Percentiles rank a stretch among this genome's conserved stretches.
phyloP scores from a whole-genome alignment of 345 rosid genomes.

The Trapa incisa region DNA sequence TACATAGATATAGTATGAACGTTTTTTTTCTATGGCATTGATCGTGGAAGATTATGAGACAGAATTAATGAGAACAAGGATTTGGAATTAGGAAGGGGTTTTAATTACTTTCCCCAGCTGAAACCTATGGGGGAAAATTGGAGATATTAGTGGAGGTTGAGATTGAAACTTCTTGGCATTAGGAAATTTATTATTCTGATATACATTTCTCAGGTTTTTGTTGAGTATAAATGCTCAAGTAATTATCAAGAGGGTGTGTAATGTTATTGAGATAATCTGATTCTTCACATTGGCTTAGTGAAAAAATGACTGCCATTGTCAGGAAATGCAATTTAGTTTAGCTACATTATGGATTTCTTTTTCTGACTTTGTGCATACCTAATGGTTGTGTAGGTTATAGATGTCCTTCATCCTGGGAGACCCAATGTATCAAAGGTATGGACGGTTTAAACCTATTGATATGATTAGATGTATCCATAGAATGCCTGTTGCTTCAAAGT shows the following conservation, averaged over 20 bases:
- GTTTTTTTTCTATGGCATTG: neutral
- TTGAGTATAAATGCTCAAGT: neutral
- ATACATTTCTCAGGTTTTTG: neutral
- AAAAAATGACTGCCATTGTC: neutral
- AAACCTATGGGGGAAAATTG: neutral
- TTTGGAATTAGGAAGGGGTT: neutral
- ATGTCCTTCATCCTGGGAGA: conserved; percentile 93
- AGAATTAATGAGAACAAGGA: neutral
- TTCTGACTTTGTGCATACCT: neutral
- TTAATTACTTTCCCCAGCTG: neutral
- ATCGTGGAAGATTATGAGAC: no score
- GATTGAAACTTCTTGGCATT: neutral
- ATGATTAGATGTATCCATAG: neutral
- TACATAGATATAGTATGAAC: neutral
- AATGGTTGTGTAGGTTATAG: conserved; percentile 48
- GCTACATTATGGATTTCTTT: neutral
- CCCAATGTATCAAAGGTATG: conserved; percentile 90
- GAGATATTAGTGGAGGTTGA: neutral
- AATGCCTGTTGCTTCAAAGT: neutral
- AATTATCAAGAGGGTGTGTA: neutral
- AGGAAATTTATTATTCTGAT: neutral
- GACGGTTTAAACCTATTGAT: neutral
- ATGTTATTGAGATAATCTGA: neutral
- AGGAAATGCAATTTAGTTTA: neutral
- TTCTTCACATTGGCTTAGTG: neutral